Evolutionary conservation across 495 filamentous ascomycete species (phyloP).

Genomic region (Penicillium dipodomyicola): DNA sequence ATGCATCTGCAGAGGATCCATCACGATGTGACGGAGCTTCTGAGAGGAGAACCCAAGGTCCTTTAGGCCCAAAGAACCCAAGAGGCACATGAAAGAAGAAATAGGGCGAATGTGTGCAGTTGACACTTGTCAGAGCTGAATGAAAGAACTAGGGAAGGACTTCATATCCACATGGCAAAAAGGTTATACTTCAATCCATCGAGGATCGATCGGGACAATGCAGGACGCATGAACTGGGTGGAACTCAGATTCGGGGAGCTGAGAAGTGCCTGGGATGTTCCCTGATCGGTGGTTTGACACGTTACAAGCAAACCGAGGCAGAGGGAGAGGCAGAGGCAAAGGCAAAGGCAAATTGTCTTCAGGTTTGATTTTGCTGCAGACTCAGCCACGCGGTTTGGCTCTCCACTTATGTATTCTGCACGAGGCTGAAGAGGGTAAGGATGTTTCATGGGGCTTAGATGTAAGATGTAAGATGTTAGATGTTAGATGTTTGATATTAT

Average conservation of each 20-base stretch:
- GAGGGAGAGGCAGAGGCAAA: background rate
- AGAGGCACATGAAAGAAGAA: background rate
- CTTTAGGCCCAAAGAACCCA: constrained; percentile 1
- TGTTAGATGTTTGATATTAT: too few species aligned
- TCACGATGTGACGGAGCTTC: constrained; percentile 31
- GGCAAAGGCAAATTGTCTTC: too few species aligned
- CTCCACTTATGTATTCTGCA: too few species aligned
- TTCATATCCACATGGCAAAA: background rate
- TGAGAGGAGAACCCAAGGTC: constrained; percentile 6
- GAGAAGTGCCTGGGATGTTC: constrained; percentile 17
- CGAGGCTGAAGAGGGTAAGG: too few species aligned
- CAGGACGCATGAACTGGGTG: constrained; percentile 14
- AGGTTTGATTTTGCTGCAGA: too few species aligned
- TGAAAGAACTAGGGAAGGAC: background rate
- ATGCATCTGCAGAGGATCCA: constrained; percentile 36
- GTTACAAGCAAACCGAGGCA: background rate
- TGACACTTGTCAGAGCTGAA: constrained; percentile 4
- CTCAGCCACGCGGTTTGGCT: too few species aligned
- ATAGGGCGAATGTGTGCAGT: background rate
- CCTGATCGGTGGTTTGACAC: constrained; percentile 18
- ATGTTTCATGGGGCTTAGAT: too few species aligned
- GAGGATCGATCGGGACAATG: constrained; percentile 20
- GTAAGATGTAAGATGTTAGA: too few species aligned
- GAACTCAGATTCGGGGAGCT: constrained; percentile 17
- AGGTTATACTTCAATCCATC: constrained; percentile 4